phyloP scores from a whole-genome alignment of 345 rosid species.

The Pistacia integerrima region DNA sequence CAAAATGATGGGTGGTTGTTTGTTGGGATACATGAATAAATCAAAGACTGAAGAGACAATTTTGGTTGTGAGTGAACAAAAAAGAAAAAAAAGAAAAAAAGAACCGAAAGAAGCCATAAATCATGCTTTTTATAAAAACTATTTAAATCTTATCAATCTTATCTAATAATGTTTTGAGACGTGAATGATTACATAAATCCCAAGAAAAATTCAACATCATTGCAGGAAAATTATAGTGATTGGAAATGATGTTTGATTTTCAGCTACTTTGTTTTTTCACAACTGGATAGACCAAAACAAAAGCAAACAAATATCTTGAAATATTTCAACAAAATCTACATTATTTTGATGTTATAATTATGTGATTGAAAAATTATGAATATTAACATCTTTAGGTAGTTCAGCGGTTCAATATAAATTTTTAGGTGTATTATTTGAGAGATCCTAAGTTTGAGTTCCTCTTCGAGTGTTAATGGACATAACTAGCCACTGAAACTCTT shows the following conservation, averaged over 20 bases:
- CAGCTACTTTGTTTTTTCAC: background rate
- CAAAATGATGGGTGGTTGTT: background rate
- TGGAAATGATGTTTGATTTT: background rate
- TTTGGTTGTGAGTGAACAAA: background rate
- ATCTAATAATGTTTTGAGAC: slow-evolving; percentile 3
- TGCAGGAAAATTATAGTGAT: background rate
- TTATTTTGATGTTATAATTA: background rate
- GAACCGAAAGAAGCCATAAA: slow-evolving; percentile 50
- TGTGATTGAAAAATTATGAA: background rate
- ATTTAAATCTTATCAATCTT: slow-evolving; percentile 11
- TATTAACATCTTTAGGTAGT: too few species aligned
- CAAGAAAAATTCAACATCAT: background rate
- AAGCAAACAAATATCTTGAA: background rate
- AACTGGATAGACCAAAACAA: background rate
- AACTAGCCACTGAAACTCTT: too few species aligned
- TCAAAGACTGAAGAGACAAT: background rate
- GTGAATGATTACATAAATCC: background rate
- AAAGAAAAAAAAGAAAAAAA: background rate
- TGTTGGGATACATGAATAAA: slow-evolving; percentile 2
- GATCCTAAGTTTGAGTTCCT: too few species aligned
- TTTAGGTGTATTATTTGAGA: too few species aligned
- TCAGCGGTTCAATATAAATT: too few species aligned
- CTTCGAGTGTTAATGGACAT: too few species aligned
- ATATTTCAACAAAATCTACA: background rate
- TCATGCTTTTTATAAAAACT: background rate